phyloP scores from a whole-genome alignment of 768 basidiomycete genomes.

The Melanogaster broomeanus region DNA sequence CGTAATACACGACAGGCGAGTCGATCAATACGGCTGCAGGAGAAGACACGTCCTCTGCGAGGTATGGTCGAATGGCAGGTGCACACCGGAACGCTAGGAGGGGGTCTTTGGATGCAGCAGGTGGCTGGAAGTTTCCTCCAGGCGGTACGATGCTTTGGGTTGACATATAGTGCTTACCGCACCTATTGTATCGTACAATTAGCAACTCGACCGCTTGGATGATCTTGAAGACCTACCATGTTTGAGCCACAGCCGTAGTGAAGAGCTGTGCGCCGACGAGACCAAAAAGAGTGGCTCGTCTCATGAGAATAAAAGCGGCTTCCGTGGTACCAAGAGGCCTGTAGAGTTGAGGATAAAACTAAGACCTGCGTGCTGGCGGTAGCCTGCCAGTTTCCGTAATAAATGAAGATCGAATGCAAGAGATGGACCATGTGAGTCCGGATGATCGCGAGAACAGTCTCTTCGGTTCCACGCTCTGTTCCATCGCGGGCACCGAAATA shows the following conservation, averaged over 20 bases:
- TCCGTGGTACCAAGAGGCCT: background rate
- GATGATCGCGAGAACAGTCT: no score
- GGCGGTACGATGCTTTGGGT: constrained; percentile 43
- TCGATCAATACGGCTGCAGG: constrained; percentile 53
- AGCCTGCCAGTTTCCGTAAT: background rate
- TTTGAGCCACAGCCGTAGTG: constrained; percentile 22
- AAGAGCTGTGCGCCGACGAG: constrained; percentile 14
- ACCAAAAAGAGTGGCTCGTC: constrained; percentile 5
- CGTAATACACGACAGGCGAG: constrained; percentile 46
- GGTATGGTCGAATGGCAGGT: constrained; percentile 60
- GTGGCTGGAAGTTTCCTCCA: constrained; percentile 50
- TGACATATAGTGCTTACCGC: constrained; percentile 56
- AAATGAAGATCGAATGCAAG: background rate
- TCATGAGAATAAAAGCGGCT: constrained; percentile 8
- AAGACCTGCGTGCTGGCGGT: background rate
- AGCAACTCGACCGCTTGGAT: background rate
- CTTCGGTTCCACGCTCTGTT: no score
- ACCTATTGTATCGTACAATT: constrained; percentile 36
- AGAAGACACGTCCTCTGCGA: constrained; percentile 50
- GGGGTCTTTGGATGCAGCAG: constrained; percentile 38
- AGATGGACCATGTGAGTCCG: background rate
- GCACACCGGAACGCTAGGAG: constrained; percentile 59
- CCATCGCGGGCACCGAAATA: no score
- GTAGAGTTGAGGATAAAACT: background rate
- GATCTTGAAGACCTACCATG: constrained; percentile 23